phyloP scores from a whole-genome alignment of 2,329 filamentous ascomycete genomes.

The Daldinia sp. region DNA sequence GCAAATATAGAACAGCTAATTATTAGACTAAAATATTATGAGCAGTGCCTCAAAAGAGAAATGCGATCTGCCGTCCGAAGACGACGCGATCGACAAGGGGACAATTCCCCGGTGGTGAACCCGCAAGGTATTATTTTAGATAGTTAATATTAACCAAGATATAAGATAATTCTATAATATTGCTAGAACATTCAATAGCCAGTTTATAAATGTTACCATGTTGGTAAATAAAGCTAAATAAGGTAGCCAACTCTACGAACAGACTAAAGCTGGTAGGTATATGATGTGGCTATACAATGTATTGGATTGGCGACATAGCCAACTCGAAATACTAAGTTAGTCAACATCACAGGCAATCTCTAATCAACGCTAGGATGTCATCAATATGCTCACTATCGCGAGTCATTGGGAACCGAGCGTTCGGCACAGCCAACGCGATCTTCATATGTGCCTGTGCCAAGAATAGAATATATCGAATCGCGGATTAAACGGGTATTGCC shows the following conservation, averaged over 20 bases:
- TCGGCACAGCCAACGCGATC: conserved; percentile 8
- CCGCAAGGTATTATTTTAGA: no score
- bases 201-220: background rate
- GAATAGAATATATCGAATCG: conserved; percentile 22
- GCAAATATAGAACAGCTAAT: background rate
- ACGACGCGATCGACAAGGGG: background rate
- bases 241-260: no score
- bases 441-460: conserved; percentile 25
- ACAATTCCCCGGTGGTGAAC: background rate
- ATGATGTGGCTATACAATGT: background rate
- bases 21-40: background rate
- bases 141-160: background rate
- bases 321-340: background rate
- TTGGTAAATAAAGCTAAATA: background rate
- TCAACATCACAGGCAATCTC: background rate
- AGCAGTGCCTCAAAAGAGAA: background rate
- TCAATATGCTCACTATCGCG: background rate
- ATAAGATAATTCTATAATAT: background rate
- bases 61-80: background rate
- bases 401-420: background rate
- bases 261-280: no score
- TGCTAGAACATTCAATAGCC: background rate
- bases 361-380: background rate
- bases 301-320: background rate
- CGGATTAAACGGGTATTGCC: conserved; percentile 11